These are phyloP conservation scores for Arthrobotrys pseudoclavata DNA, from an alignment of 2,329 filamentous ascomycete species.

Conservation along the genomic window DNA sequence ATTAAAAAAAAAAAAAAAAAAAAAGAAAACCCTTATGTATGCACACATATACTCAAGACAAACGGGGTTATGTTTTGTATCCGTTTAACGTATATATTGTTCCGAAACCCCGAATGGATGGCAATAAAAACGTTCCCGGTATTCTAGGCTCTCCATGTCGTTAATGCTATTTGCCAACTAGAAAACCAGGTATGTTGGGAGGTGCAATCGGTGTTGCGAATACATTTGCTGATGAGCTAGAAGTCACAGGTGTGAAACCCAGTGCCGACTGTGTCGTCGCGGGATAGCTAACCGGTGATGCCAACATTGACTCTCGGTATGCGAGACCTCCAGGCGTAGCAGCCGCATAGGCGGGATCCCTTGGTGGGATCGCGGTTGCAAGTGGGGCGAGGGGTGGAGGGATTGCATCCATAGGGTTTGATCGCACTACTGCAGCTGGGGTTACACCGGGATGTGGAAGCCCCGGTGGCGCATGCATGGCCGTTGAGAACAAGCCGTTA, in stretches of 20 bases:
- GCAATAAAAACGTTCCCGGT: background rate
- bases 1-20: background rate
- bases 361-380: conserved; percentile 36
- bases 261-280: conserved; percentile 51
- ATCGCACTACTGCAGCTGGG: conserved; percentile 46
- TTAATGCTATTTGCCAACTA: conserved; percentile 49
- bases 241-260: conserved; percentile 55
- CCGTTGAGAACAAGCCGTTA: conserved; percentile 51
- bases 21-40: conserved; percentile 34
- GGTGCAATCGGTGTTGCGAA: conserved; percentile 55
- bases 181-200: conserved; percentile 55
- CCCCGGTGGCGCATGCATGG: conserved; percentile 59
- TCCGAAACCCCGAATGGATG: conserved; percentile 7
- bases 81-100: conserved; percentile 40
- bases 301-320: conserved; percentile 46
- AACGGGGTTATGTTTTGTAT: conserved; percentile 13
- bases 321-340: conserved; percentile 29
- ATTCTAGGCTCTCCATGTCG: conserved; percentile 1
- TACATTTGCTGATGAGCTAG: conserved; percentile 42
- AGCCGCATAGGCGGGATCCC: conserved; percentile 39
- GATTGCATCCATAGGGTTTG: conserved; percentile 36
- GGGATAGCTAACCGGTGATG: conserved; percentile 51
- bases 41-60: conserved; percentile 35
- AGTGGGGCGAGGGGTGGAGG: conserved; percentile 40
- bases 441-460: conserved; percentile 58